Evolutionary conservation across 2,329 filamentous ascomycete species (phyloP).

Genomic region (Penicillium sp.): DNA sequence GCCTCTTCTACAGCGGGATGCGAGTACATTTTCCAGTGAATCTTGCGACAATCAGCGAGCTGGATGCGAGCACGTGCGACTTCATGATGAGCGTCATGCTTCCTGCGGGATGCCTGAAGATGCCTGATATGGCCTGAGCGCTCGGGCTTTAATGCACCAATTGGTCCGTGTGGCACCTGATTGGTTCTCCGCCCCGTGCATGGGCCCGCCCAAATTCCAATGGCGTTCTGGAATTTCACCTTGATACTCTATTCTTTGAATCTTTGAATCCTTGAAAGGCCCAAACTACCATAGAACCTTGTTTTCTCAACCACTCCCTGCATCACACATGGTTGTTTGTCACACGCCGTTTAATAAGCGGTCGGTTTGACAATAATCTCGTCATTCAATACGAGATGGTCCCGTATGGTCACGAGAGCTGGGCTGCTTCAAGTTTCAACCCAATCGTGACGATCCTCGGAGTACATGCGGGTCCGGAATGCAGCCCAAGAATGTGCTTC

Average conservation of each 20-base stretch:
- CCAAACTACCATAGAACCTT: not conserved
- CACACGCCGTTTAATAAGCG: not conserved
- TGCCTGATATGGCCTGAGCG: constrained; percentile 7
- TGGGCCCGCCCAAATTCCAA: constrained; percentile 21
- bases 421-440: not conserved
- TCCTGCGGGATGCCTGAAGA: not conserved
- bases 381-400: not conserved
- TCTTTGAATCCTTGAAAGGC: too few species aligned
- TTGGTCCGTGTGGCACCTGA: constrained; percentile 6
- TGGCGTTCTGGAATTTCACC: constrained; percentile 8
- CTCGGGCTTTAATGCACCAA: not conserved
- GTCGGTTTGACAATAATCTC: not conserved
- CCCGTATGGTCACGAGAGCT: not conserved
- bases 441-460: constrained; percentile 12
- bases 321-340: constrained; percentile 2
- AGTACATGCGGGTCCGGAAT: constrained; percentile 26
- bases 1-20: not conserved
- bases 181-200: not conserved
- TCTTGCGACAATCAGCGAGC: constrained; percentile 19
- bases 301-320: constrained; percentile 2
- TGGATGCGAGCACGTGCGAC: constrained; percentile 30
- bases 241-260: not conserved
- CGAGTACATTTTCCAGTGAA: not conserved
- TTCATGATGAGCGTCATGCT: constrained; percentile 27
- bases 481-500: constrained; percentile 27